Evolutionary conservation across 2,329 filamentous ascomycete species (phyloP), one percentile per base, ranked within the genome.

Genomic region (Cladophialophora chaetospira): DNA sequence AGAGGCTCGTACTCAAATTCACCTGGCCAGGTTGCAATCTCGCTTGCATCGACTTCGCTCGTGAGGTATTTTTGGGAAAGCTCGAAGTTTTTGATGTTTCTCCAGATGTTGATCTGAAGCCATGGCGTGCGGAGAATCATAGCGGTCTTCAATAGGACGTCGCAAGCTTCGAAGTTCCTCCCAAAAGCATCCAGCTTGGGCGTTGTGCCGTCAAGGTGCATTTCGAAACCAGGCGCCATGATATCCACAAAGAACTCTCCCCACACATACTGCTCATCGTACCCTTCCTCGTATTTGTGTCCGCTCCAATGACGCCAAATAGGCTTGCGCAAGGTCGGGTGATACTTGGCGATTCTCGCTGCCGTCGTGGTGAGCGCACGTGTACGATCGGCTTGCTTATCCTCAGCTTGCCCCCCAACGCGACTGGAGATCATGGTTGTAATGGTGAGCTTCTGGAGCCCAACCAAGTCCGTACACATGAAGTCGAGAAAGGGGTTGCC

Each of bases 301-400:
- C 46, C 46, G 23, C 46, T 33, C 46, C 46, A 49, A 8, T 8
- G 46, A 13, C 46, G 46, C 46, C 46, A 49, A 29, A 35, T 21
- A 4, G 46, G 28, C n/a, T 49, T 49, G 8, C 46, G 29, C n/a
- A 49, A 13, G 2, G 17, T n/a, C 3, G 46, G 46, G 15, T 49
- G 46, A n/a, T 33, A 49, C 13, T 49, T 33, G 5, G 15, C 31
- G 4, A 21, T 33, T 21, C 28, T 21, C 19, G 46, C 28, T 4
- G 29, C 46, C 9, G 46, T 23, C 5, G 28, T 35, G n/a, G 36
- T 10, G 11, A 49, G 29, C 10, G 28, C 46, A 13, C 29, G 46
- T 15, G 25, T 21, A 13, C 15, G 15, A 13, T 6, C 21, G 4
- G 9, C 15, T 15, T 47, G 44, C 3, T 9, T 2, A 28, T 13